Evolutionary conservation across 106 monocot genomes (phyloP).

Genomic region (Platanthera guangdongensis): DNA sequence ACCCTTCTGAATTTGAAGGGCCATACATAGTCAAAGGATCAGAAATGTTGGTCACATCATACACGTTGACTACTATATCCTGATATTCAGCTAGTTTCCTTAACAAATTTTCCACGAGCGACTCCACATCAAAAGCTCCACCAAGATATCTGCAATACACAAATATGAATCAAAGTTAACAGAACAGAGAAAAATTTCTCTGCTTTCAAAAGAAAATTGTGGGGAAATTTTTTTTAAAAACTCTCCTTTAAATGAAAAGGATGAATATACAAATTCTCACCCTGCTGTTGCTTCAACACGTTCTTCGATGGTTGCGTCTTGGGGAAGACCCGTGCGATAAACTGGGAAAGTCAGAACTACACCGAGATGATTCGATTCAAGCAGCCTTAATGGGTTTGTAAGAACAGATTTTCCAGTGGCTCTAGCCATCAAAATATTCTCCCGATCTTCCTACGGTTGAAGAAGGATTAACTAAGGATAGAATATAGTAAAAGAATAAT

Average conservation of each 20-base stretch:
- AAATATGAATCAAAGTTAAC: not conserved
- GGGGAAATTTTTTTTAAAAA: not conserved
- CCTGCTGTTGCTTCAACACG: constrained; percentile 77
- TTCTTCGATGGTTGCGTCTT: constrained; percentile 48
- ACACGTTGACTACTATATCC: constrained; percentile 88
- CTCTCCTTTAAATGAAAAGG: not conserved
- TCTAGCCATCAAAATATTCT: constrained; percentile 81
- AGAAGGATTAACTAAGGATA: not conserved
- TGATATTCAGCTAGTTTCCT: constrained; percentile 87
- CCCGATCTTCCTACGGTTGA: constrained; percentile 71
- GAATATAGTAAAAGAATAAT: not conserved
- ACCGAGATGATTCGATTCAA: constrained; percentile 78
- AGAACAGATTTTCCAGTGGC: constrained; percentile 89
- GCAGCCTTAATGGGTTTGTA: constrained; percentile 70
- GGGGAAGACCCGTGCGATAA: constrained; percentile 38
- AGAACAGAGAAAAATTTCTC: not conserved
- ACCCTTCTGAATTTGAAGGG: constrained; percentile 45
- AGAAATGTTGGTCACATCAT: constrained; percentile 85
- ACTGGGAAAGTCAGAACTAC: constrained; percentile 87
- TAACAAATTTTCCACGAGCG: constrained; percentile 87
- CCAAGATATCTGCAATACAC: constrained; percentile 66
- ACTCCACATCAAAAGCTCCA: constrained; percentile 96
- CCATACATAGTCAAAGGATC: constrained; percentile 94
- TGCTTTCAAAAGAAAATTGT: not conserved
- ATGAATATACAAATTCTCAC: constrained; percentile 26